phyloP scores from a whole-genome alignment of 2,329 filamentous ascomycete genomes.

The Ascochyta rabiei region DNA sequence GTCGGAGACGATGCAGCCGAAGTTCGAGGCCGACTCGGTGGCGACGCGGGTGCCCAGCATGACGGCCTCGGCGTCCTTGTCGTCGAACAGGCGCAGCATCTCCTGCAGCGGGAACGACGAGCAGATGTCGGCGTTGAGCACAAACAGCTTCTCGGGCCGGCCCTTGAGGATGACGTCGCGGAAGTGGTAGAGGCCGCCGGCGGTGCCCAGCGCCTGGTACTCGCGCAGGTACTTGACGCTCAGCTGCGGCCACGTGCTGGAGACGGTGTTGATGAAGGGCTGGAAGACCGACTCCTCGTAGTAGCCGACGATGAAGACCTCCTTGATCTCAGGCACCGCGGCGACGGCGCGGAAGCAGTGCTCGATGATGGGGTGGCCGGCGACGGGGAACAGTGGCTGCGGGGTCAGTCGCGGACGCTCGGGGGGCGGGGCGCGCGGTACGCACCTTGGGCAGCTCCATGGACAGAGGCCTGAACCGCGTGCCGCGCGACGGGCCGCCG shows the following conservation, averaged over 20 bases:
- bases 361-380: slow-evolving; percentile 97
- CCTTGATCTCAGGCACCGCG: slow-evolving; percentile 89
- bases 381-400: slow-evolving; percentile 96
- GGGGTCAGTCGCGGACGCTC: not conserved
- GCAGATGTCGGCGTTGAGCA: slow-evolving; percentile 97
- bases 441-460: slow-evolving; percentile 92
- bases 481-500: slow-evolving; percentile 92
- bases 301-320: slow-evolving; percentile 98
- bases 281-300: slow-evolving; percentile 97
- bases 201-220: slow-evolving; percentile 94
- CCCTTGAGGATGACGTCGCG: slow-evolving; percentile 98
- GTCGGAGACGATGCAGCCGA: slow-evolving; percentile 97
- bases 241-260: slow-evolving; percentile 83
- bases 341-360: slow-evolving; percentile 93
- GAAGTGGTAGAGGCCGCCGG: slow-evolving; percentile 98
- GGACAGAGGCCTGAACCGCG: slow-evolving; percentile 90
- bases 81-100: slow-evolving; percentile 93
- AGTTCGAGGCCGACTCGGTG: slow-evolving; percentile 92
- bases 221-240: slow-evolving; percentile 95
- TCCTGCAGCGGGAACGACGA: slow-evolving; percentile 95
- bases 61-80: slow-evolving; percentile 94
- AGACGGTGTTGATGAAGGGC: slow-evolving; percentile 94
- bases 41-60: slow-evolving; percentile 91
- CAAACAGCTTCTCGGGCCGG: slow-evolving; percentile 91
- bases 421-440: not conserved